Percentiles rank a stretch among this genome's conserved stretches.
These are phyloP conservation scores for Coniochaeta hoffmannii DNA, from an alignment of 2,329 filamentous ascomycete genomes.

Conservation along the genomic window DNA sequence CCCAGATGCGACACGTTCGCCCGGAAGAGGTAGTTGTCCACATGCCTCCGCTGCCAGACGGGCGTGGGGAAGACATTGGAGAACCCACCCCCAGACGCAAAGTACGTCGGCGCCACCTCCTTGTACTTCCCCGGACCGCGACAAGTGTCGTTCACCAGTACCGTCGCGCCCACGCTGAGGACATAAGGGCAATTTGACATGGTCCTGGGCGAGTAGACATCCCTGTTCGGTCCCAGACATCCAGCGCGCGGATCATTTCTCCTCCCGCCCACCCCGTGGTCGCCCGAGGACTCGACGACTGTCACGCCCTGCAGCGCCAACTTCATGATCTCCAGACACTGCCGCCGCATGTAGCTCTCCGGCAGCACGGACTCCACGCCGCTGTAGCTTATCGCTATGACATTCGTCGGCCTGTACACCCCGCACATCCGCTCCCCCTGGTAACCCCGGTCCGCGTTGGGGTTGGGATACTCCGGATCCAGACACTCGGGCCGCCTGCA, in stretches of 20 bases:
- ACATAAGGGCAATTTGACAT: constrained; percentile 38
- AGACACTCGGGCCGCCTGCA: constrained; percentile 23
- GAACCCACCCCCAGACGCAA: constrained; percentile 34
- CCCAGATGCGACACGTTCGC: constrained; percentile 7
- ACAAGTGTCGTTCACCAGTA: background rate
- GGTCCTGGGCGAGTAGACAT: constrained; percentile 39
- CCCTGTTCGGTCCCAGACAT: constrained; percentile 27
- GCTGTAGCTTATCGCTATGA: constrained; percentile 48
- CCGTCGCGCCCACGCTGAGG: constrained; percentile 3
- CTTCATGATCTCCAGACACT: constrained; percentile 42
- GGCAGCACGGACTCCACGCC: constrained; percentile 45
- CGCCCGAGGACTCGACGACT: constrained; percentile 37
- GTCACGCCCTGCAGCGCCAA: constrained; percentile 38
- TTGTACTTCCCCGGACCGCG: constrained; percentile 6
- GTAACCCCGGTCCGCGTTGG: constrained; percentile 31
- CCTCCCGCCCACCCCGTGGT: constrained; percentile 29
- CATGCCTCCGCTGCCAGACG: constrained; percentile 30
- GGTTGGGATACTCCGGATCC: constrained; percentile 42
- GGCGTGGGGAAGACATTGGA: constrained; percentile 35
- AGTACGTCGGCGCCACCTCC: constrained; percentile 13
- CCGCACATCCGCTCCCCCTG: constrained; percentile 29
- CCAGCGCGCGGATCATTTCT: constrained; percentile 21
- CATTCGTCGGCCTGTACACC: constrained; percentile 39
- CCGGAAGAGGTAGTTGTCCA: constrained; percentile 29
- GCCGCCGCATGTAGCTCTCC: constrained; percentile 40